phyloP scores from a whole-genome alignment of 2,329 filamentous ascomycete species.

The Penicillium olsonii region DNA sequence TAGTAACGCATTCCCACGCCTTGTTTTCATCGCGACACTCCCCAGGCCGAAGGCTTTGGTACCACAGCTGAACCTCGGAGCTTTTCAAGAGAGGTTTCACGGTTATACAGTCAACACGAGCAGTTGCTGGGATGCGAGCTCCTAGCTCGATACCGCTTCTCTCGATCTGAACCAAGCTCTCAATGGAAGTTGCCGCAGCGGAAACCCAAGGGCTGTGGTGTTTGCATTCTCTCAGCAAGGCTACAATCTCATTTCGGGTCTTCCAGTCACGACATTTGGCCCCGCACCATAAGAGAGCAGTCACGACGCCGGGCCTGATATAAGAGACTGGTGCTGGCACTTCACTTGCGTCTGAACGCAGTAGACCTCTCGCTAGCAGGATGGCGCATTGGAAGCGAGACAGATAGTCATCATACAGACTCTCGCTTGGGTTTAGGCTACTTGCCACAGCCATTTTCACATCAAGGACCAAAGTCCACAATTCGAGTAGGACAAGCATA shows the following conservation, averaged over 20 bases:
- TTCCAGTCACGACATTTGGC: neutral
- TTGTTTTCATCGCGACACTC: neutral
- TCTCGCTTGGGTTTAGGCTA: neutral
- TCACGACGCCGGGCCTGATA: neutral
- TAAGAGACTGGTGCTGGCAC: neutral
- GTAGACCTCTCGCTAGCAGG: neutral
- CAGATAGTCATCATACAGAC: neutral
- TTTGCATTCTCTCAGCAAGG: neutral
- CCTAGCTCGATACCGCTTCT: neutral
- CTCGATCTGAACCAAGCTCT: neutral
- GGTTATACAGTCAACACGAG: neutral
- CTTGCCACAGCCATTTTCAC: neutral
- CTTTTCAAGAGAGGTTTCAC: no score
- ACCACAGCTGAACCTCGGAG: neutral
- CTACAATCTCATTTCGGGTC: neutral
- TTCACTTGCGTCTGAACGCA: neutral
- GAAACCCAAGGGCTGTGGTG: neutral
- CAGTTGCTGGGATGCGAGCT: neutral
- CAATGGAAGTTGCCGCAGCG: neutral
- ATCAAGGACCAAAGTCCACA: neutral
- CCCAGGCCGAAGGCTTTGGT: neutral
- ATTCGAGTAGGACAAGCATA: neutral
- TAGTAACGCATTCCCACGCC: neutral
- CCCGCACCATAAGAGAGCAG: neutral
- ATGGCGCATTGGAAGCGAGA: neutral